A percentile compares a stretch with the other conserved stretches of the same genome.
phyloP scores from a whole-genome alignment of 345 rosid genomes.

The Cardiospermum halicacabum region DNA sequence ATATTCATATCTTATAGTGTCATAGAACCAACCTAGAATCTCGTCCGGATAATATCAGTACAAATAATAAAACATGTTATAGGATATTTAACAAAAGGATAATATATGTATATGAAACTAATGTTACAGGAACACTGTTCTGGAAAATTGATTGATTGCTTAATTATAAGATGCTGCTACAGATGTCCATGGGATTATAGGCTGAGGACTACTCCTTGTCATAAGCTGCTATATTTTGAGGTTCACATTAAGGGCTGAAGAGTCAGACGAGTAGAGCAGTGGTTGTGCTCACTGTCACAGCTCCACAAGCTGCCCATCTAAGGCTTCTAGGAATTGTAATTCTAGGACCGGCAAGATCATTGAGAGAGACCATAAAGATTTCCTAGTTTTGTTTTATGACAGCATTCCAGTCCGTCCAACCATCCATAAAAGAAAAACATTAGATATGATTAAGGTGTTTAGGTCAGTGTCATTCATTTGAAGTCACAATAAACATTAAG shows the following conservation, averaged over 20 bases:
- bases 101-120: too few species aligned
- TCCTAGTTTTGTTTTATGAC: neutral
- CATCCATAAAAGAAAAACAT: too few species aligned
- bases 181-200: neutral
- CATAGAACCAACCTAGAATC: too few species aligned
- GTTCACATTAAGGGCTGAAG: conserved; percentile 89
- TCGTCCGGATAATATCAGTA: too few species aligned
- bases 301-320: conserved; percentile 94
- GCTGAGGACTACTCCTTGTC: conserved; percentile 27
- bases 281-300: conserved; percentile 58
- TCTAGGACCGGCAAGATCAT: conserved; percentile 46
- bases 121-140: too few species aligned
- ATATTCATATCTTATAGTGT: too few species aligned
- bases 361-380: neutral
- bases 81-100: too few species aligned
- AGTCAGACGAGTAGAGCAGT: conserved; percentile 73
- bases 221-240: conserved; percentile 85
- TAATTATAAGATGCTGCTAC: neutral
- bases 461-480: too few species aligned
- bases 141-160: neutral
- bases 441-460: too few species aligned
- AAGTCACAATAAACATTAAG: too few species aligned
- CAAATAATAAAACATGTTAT: too few species aligned
- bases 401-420: neutral
- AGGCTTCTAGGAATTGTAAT: conserved; percentile 59